Evolutionary conservation across 2,329 filamentous ascomycete genomes (phyloP).

Genomic region (Didymella segeticola): DNA sequence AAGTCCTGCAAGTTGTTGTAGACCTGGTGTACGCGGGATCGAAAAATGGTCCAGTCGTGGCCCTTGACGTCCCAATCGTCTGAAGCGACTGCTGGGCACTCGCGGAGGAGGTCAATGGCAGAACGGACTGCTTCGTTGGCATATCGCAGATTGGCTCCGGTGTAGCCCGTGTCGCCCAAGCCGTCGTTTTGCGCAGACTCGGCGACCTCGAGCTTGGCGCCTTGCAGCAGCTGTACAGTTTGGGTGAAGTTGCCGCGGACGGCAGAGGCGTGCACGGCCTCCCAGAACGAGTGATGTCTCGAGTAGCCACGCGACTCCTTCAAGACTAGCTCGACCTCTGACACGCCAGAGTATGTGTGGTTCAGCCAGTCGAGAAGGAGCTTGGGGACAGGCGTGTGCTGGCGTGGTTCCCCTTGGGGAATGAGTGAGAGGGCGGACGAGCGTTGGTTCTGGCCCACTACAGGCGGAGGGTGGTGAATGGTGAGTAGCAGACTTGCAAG

Average conservation of each 20-base stretch:
- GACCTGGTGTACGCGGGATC: slow-evolving; percentile 73
- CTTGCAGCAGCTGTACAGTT: slow-evolving; percentile 71
- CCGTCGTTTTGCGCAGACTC: slow-evolving; percentile 69
- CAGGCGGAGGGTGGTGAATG: slow-evolving; percentile 69
- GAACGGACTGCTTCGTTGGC: slow-evolving; percentile 74
- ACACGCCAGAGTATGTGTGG: slow-evolving; percentile 72
- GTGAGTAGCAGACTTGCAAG: slow-evolving; percentile 79
- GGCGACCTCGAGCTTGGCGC: slow-evolving; percentile 80
- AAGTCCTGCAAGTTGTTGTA: slow-evolving; percentile 76
- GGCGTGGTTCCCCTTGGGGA: slow-evolving; percentile 28
- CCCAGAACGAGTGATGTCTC: slow-evolving; percentile 82
- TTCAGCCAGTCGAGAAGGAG: slow-evolving; percentile 85
- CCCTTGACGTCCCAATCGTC: slow-evolving; percentile 84
- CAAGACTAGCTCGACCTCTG: slow-evolving; percentile 70
- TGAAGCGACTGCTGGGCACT: slow-evolving; percentile 71
- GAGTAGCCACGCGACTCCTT: slow-evolving; percentile 74
- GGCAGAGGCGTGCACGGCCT: slow-evolving; percentile 72
- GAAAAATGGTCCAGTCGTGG: slow-evolving; percentile 83
- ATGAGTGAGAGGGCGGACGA: slow-evolving; percentile 35
- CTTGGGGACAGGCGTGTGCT: slow-evolving; percentile 68
- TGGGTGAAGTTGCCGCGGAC: slow-evolving; percentile 76
- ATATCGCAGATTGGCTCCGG: slow-evolving; percentile 76
- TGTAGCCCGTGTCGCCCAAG: slow-evolving; percentile 71
- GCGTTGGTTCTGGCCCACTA: slow-evolving; percentile 29
- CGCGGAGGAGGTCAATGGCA: slow-evolving; percentile 72